phyloP scores from a whole-genome alignment of 257 asterid genomes.

The Forsythia viridissima region DNA sequence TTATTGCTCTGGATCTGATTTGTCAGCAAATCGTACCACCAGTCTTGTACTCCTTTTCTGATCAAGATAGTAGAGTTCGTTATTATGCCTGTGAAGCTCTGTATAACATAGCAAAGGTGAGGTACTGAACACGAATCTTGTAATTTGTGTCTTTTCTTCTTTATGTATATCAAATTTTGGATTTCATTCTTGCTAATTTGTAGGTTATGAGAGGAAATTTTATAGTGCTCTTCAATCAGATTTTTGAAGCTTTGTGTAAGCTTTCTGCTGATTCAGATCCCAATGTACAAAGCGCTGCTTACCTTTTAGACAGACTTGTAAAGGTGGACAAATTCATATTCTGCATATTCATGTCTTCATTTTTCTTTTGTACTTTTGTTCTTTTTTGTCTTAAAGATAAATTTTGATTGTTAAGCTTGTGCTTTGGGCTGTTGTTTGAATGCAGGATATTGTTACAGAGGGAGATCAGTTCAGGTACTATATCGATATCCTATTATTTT shows the following conservation, averaged over 20 bases:
- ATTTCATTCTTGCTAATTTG: conserved; percentile 34
- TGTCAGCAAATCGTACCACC: conserved; percentile 95
- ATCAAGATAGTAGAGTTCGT: conserved; percentile 98
- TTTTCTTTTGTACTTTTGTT: background rate
- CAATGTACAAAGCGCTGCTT: conserved; percentile 99
- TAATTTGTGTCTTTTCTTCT: conserved; percentile 6
- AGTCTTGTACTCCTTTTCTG: conserved; percentile 81
- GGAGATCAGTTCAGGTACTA: conserved; percentile 94
- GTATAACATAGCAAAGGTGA: conserved; percentile 98
- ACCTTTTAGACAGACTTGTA: conserved; percentile 94
- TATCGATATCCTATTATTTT: background rate
- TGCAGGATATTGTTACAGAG: conserved; percentile 97
- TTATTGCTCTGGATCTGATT: conserved; percentile 25
- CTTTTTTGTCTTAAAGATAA: background rate
- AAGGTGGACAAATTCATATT: conserved; percentile 46
- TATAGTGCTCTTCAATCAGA: conserved; percentile 90
- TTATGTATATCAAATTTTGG: conserved; percentile 13
- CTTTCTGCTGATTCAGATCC: conserved; percentile 97
- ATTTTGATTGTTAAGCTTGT: conserved; percentile 17
- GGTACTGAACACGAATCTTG: conserved; percentile 13
- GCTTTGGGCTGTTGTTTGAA: conserved; percentile 9
- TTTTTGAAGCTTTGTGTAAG: conserved; percentile 91
- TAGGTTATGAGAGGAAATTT: conserved; percentile 99
- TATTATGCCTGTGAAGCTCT: conserved; percentile 98
- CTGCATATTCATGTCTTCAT: background rate